Evolutionary conservation across 2,329 filamentous ascomycete species (phyloP).

Genomic region (Aspergillus ustus): DNA sequence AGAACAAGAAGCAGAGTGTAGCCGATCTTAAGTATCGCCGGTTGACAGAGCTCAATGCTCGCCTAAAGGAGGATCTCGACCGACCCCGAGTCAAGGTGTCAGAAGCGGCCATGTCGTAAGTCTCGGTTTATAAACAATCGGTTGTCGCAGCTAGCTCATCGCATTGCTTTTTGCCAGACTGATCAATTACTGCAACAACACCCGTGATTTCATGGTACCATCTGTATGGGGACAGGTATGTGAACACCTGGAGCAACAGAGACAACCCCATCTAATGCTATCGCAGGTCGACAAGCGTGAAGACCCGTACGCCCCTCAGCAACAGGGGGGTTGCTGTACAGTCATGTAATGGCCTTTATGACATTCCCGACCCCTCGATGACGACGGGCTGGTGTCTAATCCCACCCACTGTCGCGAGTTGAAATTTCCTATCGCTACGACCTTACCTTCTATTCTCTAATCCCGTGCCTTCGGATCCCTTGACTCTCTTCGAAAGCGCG

Average conservation of each 20-base stretch:
- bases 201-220: slow-evolving; percentile 98
- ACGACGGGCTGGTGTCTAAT: slow-evolving; percentile 29
- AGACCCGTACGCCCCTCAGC: slow-evolving; percentile 97
- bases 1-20: slow-evolving; percentile 99
- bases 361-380: slow-evolving; percentile 28
- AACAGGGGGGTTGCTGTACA: slow-evolving; percentile 88
- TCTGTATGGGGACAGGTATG: slow-evolving; percentile 86
- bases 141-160: slow-evolving; percentile 14
- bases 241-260: slow-evolving; percentile 20
- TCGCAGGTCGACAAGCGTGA: slow-evolving; percentile 83
- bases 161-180: slow-evolving; percentile 63
- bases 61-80: slow-evolving; percentile 93
- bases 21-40: slow-evolving; percentile 96
- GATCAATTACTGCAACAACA: slow-evolving; percentile 97
- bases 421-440: slow-evolving; percentile 28
- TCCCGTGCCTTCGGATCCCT: slow-evolving; percentile 26
- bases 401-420: slow-evolving; percentile 22
- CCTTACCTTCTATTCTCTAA: slow-evolving; percentile 26
- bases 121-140: slow-evolving; percentile 13
- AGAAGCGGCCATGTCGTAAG: slow-evolving; percentile 85
- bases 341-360: slow-evolving; percentile 73
- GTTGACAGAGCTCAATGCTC: slow-evolving; percentile 94
- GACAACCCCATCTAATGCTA: slow-evolving; percentile 13
- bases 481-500: slow-evolving; percentile 20
- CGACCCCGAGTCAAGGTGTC: slow-evolving; percentile 94